Evolutionary conservation across 2,329 filamentous ascomycete genomes (phyloP).

Genomic region (Xylaria hypoxylon): DNA sequence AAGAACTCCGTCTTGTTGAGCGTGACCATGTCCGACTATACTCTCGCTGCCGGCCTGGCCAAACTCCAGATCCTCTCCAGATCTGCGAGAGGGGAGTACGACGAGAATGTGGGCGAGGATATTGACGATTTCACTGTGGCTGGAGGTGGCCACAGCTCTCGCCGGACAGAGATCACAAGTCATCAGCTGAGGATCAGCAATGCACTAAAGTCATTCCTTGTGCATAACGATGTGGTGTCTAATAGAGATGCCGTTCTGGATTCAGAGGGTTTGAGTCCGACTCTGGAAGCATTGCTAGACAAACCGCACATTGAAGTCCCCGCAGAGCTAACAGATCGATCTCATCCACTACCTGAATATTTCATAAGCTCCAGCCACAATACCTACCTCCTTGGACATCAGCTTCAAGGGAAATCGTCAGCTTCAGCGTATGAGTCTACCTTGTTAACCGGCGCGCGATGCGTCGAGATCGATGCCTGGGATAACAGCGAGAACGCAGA

Average conservation of each 20-base stretch:
- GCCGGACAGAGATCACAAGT: constrained; percentile 60
- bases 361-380: constrained; percentile 80
- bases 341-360: constrained; percentile 73
- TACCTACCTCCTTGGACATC: constrained; percentile 77
- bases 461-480: constrained; percentile 81
- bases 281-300: constrained; percentile 64
- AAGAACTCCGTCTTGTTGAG: background rate
- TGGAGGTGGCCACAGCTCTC: constrained; percentile 68
- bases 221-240: constrained; percentile 63
- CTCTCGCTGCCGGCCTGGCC: constrained; percentile 48
- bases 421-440: constrained; percentile 73
- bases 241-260: constrained; percentile 61
- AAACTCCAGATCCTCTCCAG: constrained; percentile 56
- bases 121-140: constrained; percentile 65
- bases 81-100: constrained; percentile 51
- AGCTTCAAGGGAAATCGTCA: constrained; percentile 73
- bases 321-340: constrained; percentile 64
- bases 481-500: constrained; percentile 69
- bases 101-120: constrained; percentile 65
- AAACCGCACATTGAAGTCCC: constrained; percentile 70
- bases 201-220: constrained; percentile 67
- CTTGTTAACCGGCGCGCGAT: constrained; percentile 71
- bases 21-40: constrained; percentile 40
- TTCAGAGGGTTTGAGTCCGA: constrained; percentile 56
- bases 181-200: constrained; percentile 69